Evolutionary conservation across 1,284 basidiomycete species (phyloP).

Genomic region (Coniferiporia weirii): DNA sequence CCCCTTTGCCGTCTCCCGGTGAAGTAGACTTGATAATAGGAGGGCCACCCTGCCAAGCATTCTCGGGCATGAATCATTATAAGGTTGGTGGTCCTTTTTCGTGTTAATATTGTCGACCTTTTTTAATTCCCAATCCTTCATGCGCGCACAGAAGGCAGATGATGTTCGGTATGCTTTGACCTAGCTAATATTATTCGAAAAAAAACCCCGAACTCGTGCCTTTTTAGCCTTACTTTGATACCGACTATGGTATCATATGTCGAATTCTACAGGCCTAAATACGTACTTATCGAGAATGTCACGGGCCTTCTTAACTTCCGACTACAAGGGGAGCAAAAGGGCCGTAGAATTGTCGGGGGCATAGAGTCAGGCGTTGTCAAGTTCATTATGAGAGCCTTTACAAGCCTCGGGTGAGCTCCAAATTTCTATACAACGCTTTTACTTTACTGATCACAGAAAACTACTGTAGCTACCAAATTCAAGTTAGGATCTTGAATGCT

Average conservation of each 20-base stretch:
- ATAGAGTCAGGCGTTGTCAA: slow-evolving; percentile 59
- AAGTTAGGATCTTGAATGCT: slow-evolving; percentile 58
- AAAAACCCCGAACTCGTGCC: too few relatives aligned
- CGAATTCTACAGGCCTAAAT: slow-evolving; percentile 59
- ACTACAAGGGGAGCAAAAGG: slow-evolving; percentile 29
- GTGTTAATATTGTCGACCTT: neutral
- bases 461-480: slow-evolving; percentile 56
- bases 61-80: slow-evolving; percentile 54
- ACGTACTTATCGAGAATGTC: slow-evolving; percentile 69
- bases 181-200: too few relatives aligned
- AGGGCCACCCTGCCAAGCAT: slow-evolving; percentile 69
- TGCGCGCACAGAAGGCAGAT: slow-evolving; percentile 41
- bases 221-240: slow-evolving; percentile 49
- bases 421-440: neutral
- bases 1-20: slow-evolving; percentile 47
- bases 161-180: slow-evolving; percentile 45
- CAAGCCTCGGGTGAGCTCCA: slow-evolving; percentile 51
- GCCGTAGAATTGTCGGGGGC: slow-evolving; percentile 26
- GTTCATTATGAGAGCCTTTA: slow-evolving; percentile 51
- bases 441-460: neutral
- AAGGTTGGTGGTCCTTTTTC: slow-evolving; percentile 37
- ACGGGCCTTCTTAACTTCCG: slow-evolving; percentile 47
- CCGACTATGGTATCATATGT: slow-evolving; percentile 70
- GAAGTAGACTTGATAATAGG: slow-evolving; percentile 69
- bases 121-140: slow-evolving; percentile 2